Evolutionary conservation across 805 yeast genomes (phyloP).

Genomic region (Candida schatavii): DNA sequence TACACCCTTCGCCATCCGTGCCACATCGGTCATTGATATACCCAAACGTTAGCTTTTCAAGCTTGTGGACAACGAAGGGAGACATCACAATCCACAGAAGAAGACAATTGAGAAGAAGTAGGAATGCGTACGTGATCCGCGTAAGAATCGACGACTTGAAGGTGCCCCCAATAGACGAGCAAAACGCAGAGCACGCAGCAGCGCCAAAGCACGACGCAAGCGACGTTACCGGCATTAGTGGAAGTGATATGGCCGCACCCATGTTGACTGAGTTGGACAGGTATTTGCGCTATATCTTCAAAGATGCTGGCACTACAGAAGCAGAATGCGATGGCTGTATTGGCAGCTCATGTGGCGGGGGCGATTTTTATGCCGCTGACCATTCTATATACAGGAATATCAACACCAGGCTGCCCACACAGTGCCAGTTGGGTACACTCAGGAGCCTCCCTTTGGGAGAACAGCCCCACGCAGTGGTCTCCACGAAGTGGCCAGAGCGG

Average conservation of each 20-base stretch:
- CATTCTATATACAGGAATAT: no score
- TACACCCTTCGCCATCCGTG: slow-evolving; percentile 69
- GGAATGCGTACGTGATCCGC: slow-evolving; percentile 78
- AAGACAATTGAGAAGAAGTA: slow-evolving; percentile 73
- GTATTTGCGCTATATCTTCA: no score
- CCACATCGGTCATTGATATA: slow-evolving; percentile 69
- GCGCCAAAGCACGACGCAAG: slow-evolving; percentile 79
- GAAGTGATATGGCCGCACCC: slow-evolving; percentile 74
- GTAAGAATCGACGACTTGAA: slow-evolving; percentile 79
- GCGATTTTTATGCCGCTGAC: no score
- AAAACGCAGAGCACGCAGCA: slow-evolving; percentile 63
- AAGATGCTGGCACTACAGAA: no score
- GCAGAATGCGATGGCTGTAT: no score
- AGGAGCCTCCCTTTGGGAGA: no score
- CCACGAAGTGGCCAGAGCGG: no score
- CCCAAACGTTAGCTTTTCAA: slow-evolving; percentile 70
- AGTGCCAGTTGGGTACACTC: no score
- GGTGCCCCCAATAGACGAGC: slow-evolving; percentile 50
- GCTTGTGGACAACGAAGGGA: slow-evolving; percentile 69
- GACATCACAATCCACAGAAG: slow-evolving; percentile 92
- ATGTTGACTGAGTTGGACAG: no score
- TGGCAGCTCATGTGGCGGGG: no score
- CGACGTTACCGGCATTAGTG: slow-evolving; percentile 54
- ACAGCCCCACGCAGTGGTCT: no score
- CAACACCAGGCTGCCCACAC: no score